Conservation (phyloP, 1,139 yeast species). For the Scheffersomyces insectosa region DNA sequence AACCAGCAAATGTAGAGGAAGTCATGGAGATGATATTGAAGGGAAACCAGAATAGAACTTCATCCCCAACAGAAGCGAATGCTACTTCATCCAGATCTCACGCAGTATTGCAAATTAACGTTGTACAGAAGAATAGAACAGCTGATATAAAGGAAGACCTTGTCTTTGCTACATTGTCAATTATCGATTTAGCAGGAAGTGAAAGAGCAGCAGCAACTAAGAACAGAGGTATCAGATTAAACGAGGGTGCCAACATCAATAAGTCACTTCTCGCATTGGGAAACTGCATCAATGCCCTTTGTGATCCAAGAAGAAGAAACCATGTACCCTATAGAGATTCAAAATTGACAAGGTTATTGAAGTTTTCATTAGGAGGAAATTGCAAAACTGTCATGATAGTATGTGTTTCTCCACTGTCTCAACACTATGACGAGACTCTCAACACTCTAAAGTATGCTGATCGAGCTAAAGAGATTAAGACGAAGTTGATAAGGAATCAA, state of each 20-base stretch:
- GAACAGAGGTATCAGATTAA: slow-evolving; percentile 74
- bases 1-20: slow-evolving; percentile 65
- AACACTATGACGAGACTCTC: slow-evolving; percentile 87
- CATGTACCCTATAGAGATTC: slow-evolving; percentile 93
- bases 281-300: slow-evolving; percentile 88
- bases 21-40: slow-evolving; percentile 75
- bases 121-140: slow-evolving; percentile 61
- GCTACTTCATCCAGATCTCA: slow-evolving; percentile 89
- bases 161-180: slow-evolving; percentile 75
- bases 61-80: slow-evolving; percentile 89
- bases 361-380: slow-evolving; percentile 91
- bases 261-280: slow-evolving; percentile 86
- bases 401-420: slow-evolving; percentile 82
- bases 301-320: slow-evolving; percentile 64
- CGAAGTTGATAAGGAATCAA: slow-evolving; percentile 73
- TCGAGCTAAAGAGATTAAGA: slow-evolving; percentile 87
- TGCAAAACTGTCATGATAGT: slow-evolving; percentile 96
- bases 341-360: slow-evolving; percentile 78
- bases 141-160: slow-evolving; percentile 68
- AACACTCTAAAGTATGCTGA: slow-evolving; percentile 90
- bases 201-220: slow-evolving; percentile 90
- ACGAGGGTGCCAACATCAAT: slow-evolving; percentile 93
- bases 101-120: slow-evolving; percentile 83
- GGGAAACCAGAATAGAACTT: slow-evolving; percentile 78
- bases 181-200: slow-evolving; percentile 92